Evolutionary conservation across 176 grass and related monocot genomes (phyloP).

Genomic region (Sorghum bicolor): Sorghum_bicolor_NCBIv3 NC_012876.2:773001-773500

Average conservation of each 20-base stretch:
- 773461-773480: no score
- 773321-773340: background rate
- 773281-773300: slow-evolving; percentile 12
- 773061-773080: slow-evolving; percentile 18
- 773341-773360: slow-evolving; percentile 5
- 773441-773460: no score
- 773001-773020: background rate
- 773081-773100: background rate
- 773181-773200: slow-evolving; percentile 5
- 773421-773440: background rate
- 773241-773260: slow-evolving; percentile 40
- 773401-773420: background rate
- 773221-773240: slow-evolving; percentile 7
- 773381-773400: background rate
- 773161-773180: slow-evolving; percentile 10
- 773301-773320: slow-evolving; percentile 18
- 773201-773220: slow-evolving; percentile 20
- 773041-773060: slow-evolving; percentile 21
- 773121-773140: slow-evolving; percentile 42
- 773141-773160: slow-evolving; percentile 16
- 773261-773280: slow-evolving; percentile 38
- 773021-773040: background rate
- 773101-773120: slow-evolving; percentile 52
- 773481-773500: background rate
- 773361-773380: slow-evolving; percentile 1